Percentiles rank a stretch among this genome's conserved stretches.
Evolutionary conservation across 345 rosid species (phyloP).

Genomic region (Rhodamnia argentea): DNA sequence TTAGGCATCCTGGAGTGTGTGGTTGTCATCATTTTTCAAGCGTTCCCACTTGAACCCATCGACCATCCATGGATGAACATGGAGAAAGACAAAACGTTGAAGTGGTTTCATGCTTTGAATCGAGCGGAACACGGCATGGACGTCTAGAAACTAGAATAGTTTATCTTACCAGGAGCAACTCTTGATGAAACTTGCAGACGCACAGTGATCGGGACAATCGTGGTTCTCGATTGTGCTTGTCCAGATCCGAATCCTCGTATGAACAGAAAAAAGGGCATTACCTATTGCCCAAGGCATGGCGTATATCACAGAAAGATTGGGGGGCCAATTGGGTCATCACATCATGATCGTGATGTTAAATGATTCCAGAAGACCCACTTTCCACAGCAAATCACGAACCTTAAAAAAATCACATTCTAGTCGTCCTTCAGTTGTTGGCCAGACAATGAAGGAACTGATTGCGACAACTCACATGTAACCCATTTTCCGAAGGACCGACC

Average conservation of each 20-base stretch:
- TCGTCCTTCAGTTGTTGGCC: not conserved
- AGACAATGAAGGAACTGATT: not conserved
- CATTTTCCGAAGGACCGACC: not conserved
- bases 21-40: not conserved
- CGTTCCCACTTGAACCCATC: not conserved
- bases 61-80: not conserved
- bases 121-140: not conserved
- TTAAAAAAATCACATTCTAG: not conserved
- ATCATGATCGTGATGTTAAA: not conserved
- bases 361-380: not conserved
- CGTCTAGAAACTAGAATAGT: not conserved
- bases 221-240: not conserved
- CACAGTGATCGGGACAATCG: not conserved
- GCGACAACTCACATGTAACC: not conserved
- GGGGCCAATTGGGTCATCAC: not conserved
- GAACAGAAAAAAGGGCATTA: not conserved
- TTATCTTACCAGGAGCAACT: not conserved
- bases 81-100: not conserved
- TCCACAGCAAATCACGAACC: not conserved
- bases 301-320: not conserved
- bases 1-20: not conserved
- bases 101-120: not conserved
- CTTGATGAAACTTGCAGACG: not conserved
- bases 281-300: not conserved
- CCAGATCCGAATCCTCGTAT: not conserved